These are phyloP conservation scores for Xerocomus potaroensis DNA, from an alignment of 768 basidiomycete species.

Conservation along the genomic window DNA sequence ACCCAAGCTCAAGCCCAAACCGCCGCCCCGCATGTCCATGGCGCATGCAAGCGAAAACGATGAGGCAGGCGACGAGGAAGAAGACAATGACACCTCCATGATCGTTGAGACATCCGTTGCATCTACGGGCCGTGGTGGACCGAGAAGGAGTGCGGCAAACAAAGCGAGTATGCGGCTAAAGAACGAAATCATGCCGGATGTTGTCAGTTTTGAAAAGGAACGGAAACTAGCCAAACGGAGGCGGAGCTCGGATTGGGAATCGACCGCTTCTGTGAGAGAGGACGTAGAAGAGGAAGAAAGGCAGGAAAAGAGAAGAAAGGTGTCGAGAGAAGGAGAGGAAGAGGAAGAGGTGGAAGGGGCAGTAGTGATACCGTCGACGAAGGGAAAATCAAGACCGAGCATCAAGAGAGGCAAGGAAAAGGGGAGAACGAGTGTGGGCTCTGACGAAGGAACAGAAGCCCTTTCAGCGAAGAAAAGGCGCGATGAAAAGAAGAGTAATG, in stretches of 20 bases:
- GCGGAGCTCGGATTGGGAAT: slow-evolving; percentile 32
- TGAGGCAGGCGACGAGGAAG: neutral
- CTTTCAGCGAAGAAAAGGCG: slow-evolving; percentile 3
- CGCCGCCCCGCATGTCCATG: neutral
- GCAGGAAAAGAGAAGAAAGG: slow-evolving; percentile 21
- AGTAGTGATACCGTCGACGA: slow-evolving; percentile 1
- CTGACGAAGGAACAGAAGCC: slow-evolving; percentile 4
- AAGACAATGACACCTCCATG: slow-evolving; percentile 7
- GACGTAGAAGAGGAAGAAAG: slow-evolving; percentile 12
- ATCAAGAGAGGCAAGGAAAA: slow-evolving; percentile 10
- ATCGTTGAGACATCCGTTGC: slow-evolving; percentile 5
- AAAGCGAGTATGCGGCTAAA: slow-evolving; percentile 44
- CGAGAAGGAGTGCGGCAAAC: slow-evolving; percentile 50
- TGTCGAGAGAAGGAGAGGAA: slow-evolving; percentile 12
- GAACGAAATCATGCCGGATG: slow-evolving; percentile 70
- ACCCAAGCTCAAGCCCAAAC: neutral
- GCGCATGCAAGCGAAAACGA: neutral
- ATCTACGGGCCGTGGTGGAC: slow-evolving; percentile 17
- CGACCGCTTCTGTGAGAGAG: slow-evolving; percentile 1
- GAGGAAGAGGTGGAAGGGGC: slow-evolving; percentile 25
- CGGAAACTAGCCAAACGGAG: slow-evolving; percentile 39
- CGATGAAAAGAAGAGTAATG: slow-evolving; percentile 15
- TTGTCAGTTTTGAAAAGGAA: slow-evolving; percentile 65
- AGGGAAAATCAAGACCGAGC: slow-evolving; percentile 10
- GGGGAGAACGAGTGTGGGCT: neutral